These are phyloP conservation scores for Xylariomycetidae sp. DNA, from an alignment of 2,329 filamentous ascomycete genomes.

Conservation along the genomic window DNA sequence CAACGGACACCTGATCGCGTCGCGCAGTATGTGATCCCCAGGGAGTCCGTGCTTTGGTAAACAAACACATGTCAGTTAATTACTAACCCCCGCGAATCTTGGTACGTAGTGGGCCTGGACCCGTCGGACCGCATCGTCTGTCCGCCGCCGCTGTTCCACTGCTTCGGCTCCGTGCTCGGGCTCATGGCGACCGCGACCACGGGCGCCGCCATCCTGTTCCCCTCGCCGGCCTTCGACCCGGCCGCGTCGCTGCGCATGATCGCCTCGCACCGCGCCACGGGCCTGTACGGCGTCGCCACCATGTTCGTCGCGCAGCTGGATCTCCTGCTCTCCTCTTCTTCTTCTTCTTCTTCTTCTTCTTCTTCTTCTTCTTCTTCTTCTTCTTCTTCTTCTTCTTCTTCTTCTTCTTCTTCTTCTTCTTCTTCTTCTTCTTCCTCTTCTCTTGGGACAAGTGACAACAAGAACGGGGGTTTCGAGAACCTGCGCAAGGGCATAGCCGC, in stretches of 20 bases:
- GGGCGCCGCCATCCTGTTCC: constrained; percentile 77
- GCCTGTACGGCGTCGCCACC: constrained; percentile 83
- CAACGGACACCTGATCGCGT: constrained; percentile 80
- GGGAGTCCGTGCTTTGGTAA: too few species aligned
- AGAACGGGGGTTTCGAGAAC: constrained; percentile 27
- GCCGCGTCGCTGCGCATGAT: constrained; percentile 60
- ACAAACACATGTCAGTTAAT: too few species aligned
- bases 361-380: too few species aligned
- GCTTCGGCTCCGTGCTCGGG: constrained; percentile 88
- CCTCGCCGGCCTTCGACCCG: constrained; percentile 82
- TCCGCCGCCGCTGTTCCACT: constrained; percentile 82
- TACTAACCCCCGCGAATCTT: too few species aligned
- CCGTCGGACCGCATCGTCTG: constrained; percentile 73
- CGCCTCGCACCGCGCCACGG: constrained; percentile 50
- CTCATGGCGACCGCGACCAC: constrained; percentile 89
- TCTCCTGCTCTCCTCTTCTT: constrained; percentile 64
- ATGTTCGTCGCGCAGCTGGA: constrained; percentile 92
- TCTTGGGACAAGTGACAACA: too few species aligned
- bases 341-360: too few species aligned
- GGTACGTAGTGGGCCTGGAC: constrained; percentile 78
- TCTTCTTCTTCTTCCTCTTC: too few species aligned
- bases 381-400: too few species aligned
- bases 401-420: too few species aligned
- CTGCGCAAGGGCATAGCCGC: constrained; percentile 89
- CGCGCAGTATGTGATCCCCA: too few species aligned